Evolutionary conservation across 306 rosid genomes (phyloP), one percentile per base, ranked within the genome.

Genomic region (Fragaria nilgerrensis): DNA sequence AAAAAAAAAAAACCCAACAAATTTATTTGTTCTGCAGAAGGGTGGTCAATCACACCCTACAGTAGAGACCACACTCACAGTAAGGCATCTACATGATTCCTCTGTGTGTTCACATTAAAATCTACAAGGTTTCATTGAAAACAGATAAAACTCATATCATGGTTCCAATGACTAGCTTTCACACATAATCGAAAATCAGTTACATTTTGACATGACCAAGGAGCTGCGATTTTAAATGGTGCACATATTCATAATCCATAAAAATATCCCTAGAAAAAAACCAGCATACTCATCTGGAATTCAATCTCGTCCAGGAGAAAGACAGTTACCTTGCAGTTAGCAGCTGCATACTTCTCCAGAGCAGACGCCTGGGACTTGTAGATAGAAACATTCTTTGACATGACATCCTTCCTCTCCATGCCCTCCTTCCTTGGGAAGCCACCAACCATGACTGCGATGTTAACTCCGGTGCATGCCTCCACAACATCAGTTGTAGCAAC

Each of bases 381-480:
- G 68, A 96, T 96, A 17, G 98, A 88, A 50, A 96, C 98, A 70
- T 96, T 96, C 83, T 92, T 93, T 2, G 98, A 70, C 99, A 96
- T 96, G 78, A 96, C 98, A 52, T 96, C 98, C 78, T 96, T 96
- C 81, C 99, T 91, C 77, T 93, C 99, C 98, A 96, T 96, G 64
- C 99, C 97, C 84, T 96, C 99, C 74, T 96, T 96, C 81, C 99
- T 93, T 3, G 99, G 98, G 88, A 96, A 96, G 34, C 99, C 99
- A 86, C 99, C 99, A 83, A 96, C 98, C 99, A 96, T 91, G 48
- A 92, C 89, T 2, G 98, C 98, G 79, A 96, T 65, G 56, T 70
- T 93, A 76, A 96, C 98, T 62, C 98, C 98, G 20, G 93, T 86
- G 91, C 99, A 96, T 20, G 91, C 99, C 89, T 96, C 98, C 32